These are phyloP conservation scores for Leccinum boreale DNA, from an alignment of 768 basidiomycete species.

Conservation along the genomic window DNA sequence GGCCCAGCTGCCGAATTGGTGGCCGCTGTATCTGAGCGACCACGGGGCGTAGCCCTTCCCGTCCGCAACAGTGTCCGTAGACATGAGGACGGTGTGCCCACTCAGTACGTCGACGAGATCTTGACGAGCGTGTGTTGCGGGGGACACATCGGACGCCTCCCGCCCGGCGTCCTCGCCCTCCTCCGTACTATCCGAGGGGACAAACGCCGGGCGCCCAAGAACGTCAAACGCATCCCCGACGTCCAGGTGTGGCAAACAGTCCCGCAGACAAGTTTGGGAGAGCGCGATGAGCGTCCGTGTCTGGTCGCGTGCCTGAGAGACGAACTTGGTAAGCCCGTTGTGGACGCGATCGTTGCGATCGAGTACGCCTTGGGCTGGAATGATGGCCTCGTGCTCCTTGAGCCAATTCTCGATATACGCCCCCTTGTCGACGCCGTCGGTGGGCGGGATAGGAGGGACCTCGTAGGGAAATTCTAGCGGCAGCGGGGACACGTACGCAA, in stretches of 20 bases:
- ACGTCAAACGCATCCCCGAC: conserved; percentile 77
- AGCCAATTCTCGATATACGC: conserved; percentile 79
- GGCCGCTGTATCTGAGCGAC: conserved; percentile 88
- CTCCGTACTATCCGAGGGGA: conserved; percentile 22
- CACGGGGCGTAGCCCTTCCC: conserved; percentile 54
- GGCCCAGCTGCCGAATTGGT: conserved; percentile 87
- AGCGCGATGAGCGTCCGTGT: conserved; percentile 66
- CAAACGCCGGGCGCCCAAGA: conserved; percentile 59
- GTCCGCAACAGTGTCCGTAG: conserved; percentile 25
- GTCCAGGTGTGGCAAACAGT: conserved; percentile 82
- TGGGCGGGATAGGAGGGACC: conserved; percentile 54
- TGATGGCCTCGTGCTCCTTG: conserved; percentile 54
- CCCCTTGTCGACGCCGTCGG: conserved; percentile 48
- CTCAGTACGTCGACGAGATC: conserved; percentile 81
- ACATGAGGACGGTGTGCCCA: conserved; percentile 69
- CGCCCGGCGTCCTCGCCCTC: conserved; percentile 24
- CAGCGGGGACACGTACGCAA: conserved; percentile 78
- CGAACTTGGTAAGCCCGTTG: conserved; percentile 44
- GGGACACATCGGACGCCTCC: conserved; percentile 6
- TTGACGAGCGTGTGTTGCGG: conserved; percentile 49
- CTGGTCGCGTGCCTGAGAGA: conserved; percentile 48
- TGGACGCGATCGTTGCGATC: background rate
- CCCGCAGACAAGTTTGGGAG: conserved; percentile 61
- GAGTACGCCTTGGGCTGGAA: conserved; percentile 17
- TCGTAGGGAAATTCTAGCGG: conserved; percentile 82